A percentile compares a stretch with the other conserved stretches of the same genome.
These are phyloP conservation scores for Sporothrix schenckii DNA, from an alignment of 2,329 filamentous ascomycete genomes.

Conservation along the genomic window DNA sequence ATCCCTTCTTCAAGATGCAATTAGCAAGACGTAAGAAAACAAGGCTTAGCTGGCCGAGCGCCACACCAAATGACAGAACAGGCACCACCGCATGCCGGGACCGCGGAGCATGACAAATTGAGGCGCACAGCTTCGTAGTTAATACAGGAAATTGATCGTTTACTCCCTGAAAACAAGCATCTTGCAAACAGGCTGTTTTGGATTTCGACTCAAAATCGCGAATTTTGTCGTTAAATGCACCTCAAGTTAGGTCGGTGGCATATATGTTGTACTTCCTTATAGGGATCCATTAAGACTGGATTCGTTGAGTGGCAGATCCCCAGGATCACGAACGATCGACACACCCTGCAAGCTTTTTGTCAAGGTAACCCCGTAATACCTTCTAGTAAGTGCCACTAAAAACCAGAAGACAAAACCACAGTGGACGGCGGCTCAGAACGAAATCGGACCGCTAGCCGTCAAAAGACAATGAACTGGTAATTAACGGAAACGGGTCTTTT, in stretches of 20 bases:
- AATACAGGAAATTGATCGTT: neutral
- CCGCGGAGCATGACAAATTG: neutral
- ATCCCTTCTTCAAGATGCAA: slow-evolving; percentile 6
- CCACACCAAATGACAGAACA: neutral
- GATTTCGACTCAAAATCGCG: too few species aligned
- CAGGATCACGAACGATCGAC: slow-evolving; percentile 26
- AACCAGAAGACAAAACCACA: too few species aligned
- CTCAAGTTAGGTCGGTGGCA: slow-evolving; percentile 2
- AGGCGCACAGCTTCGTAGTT: neutral
- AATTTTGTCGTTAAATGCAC: neutral
- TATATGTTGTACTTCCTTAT: slow-evolving; percentile 5
- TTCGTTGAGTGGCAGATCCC: slow-evolving; percentile 16
- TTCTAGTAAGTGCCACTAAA: neutral
- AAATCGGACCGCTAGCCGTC: neutral
- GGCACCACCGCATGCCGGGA: neutral
- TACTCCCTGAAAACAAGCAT: neutral
- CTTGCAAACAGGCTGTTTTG: neutral
- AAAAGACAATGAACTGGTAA: neutral
- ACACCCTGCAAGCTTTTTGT: neutral
- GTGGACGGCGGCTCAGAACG: neutral
- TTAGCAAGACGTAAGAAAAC: slow-evolving; percentile 16
- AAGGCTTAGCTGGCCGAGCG: neutral
- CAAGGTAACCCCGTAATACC: neutral
- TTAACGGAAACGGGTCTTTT: neutral
- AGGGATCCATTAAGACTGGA: slow-evolving; percentile 4